These are phyloP conservation scores for Aspergillus sp. DNA, from an alignment of 2,329 filamentous ascomycete genomes.

Conservation along the genomic window DNA sequence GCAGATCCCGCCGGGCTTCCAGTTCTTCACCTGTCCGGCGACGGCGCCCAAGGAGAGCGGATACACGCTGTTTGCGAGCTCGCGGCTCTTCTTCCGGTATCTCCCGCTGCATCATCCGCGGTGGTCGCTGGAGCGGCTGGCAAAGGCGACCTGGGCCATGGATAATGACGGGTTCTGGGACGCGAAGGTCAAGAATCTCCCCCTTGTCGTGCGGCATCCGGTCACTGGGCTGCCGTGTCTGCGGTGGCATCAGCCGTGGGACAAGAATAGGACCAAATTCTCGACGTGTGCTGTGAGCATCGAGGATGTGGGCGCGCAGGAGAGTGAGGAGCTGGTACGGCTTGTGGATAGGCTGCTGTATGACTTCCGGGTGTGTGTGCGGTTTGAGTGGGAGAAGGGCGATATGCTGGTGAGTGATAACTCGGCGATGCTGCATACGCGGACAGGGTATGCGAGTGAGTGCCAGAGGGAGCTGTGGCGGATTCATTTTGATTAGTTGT, in stretches of 20 bases:
- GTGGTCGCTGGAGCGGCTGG: conserved; percentile 29
- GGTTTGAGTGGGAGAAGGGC: conserved; percentile 1
- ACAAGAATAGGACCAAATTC: conserved; percentile 43
- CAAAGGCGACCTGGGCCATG: conserved; percentile 41
- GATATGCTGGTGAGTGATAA: conserved; percentile 1
- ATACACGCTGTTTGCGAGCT: conserved; percentile 47
- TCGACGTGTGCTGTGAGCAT: conserved; percentile 1
- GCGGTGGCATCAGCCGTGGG: conserved; percentile 49
- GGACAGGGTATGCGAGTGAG: conserved; percentile 15
- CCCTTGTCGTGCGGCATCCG: conserved; percentile 39
- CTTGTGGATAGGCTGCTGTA: conserved; percentile 2
- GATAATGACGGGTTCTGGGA: conserved; percentile 41
- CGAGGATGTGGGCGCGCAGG: conserved; percentile 1
- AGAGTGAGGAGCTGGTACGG: background rate
- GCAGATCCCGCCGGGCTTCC: conserved; percentile 42
- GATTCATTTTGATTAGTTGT: conserved; percentile 16
- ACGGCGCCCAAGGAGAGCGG: conserved; percentile 42
- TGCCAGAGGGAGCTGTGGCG: conserved; percentile 19
- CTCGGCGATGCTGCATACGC: conserved; percentile 14
- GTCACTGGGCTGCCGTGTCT: conserved; percentile 40
- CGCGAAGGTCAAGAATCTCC: conserved; percentile 36
- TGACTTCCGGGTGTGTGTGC: conserved; percentile 2
- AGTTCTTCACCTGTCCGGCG: conserved; percentile 41
- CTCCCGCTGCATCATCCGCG: conserved; percentile 34
- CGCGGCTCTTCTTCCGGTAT: conserved; percentile 41